These are phyloP conservation scores for Paraleonurus japonicus DNA, from an alignment of 257 asterid species.

Conservation along the genomic window DNA sequence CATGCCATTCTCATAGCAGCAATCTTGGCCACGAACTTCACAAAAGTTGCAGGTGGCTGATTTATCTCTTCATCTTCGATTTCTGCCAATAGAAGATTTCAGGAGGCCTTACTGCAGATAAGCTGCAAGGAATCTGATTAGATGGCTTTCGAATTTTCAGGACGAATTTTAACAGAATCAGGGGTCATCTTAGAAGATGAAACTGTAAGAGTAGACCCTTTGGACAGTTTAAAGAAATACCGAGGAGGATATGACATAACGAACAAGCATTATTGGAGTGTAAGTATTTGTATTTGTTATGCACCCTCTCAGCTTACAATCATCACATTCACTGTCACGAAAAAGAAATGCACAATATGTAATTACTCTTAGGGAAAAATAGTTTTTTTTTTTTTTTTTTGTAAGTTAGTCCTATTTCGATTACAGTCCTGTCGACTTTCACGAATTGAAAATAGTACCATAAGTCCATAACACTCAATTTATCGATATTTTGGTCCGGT, in stretches of 20 bases:
- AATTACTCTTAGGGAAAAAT: background rate
- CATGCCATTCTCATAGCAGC: constrained; percentile 15
- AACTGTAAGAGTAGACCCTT: constrained; percentile 61
- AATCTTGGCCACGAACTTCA: constrained; percentile 31
- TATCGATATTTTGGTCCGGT: too few species aligned
- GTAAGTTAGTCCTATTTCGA: too few species aligned
- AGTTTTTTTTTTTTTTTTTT: too few species aligned
- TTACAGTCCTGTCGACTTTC: too few species aligned
- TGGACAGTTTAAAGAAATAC: constrained; percentile 56
- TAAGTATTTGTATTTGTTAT: constrained; percentile 33
- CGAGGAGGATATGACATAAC: constrained; percentile 72
- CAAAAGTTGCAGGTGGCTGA: constrained; percentile 33
- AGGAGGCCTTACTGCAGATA: background rate
- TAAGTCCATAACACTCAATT: too few species aligned
- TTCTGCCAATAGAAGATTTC: background rate
- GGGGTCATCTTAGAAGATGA: constrained; percentile 23
- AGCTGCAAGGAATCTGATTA: constrained; percentile 17
- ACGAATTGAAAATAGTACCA: too few species aligned
- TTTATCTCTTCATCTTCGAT: background rate
- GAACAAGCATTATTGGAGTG: constrained; percentile 79
- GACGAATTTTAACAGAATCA: constrained; percentile 39
- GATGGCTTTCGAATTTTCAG: constrained; percentile 36
- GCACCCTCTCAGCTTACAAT: background rate
- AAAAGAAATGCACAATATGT: background rate
- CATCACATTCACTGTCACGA: background rate